These are phyloP conservation scores for Saturnispora gosingensis DNA, from an alignment of 805 yeast genomes.

Conservation along the genomic window DNA sequence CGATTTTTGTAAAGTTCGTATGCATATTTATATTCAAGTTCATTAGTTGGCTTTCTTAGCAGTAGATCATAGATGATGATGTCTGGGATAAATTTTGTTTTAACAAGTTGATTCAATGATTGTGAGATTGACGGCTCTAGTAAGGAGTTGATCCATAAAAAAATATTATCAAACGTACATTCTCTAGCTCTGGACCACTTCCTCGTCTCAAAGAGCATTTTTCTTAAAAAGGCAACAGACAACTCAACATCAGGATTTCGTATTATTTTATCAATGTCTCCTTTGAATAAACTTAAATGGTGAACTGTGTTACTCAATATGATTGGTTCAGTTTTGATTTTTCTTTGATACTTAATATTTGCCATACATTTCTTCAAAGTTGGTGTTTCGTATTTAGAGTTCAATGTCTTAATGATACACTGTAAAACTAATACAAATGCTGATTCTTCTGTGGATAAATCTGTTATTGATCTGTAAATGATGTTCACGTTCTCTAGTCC, in stretches of 20 bases:
- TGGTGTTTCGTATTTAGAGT: conserved; percentile 9
- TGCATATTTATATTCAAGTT: conserved; percentile 19
- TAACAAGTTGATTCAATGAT: conserved; percentile 14
- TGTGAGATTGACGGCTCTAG: conserved; percentile 16
- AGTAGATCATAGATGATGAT: conserved; percentile 24
- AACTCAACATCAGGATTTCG: conserved; percentile 7
- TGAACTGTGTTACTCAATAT: neutral
- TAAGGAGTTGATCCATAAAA: conserved; percentile 24
- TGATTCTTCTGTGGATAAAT: conserved; percentile 20
- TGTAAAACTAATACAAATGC: conserved; percentile 19
- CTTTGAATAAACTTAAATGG: conserved; percentile 2
- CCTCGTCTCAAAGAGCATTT: conserved; percentile 15
- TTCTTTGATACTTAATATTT: neutral
- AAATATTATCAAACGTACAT: conserved; percentile 15
- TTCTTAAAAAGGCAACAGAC: conserved; percentile 7
- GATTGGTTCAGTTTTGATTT: neutral
- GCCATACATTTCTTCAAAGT: neutral
- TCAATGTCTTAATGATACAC: conserved; percentile 11
- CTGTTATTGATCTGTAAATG: conserved; percentile 9
- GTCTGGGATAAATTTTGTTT: conserved; percentile 17
- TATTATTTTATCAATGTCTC: neutral
- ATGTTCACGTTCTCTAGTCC: neutral
- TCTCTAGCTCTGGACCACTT: conserved; percentile 16
- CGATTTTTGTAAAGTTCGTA: conserved; percentile 19
- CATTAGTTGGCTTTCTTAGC: conserved; percentile 20